Evolutionary conservation across 352 stramenopile genomes (phyloP).

Genomic region (Pythium utonaiense): DNA sequence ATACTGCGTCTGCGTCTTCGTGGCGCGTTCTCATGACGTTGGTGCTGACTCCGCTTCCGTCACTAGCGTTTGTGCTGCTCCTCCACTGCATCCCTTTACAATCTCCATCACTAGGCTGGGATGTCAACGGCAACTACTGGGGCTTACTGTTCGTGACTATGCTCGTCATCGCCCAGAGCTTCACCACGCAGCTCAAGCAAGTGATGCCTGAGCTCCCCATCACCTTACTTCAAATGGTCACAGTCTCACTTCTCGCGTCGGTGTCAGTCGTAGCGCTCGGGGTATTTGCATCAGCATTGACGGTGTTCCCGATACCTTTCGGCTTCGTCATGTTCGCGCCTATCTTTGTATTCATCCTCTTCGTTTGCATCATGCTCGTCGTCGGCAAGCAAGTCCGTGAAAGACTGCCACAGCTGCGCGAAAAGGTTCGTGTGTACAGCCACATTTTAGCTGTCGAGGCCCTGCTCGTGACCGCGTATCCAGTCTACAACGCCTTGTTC

Average conservation of each 20-base stretch:
- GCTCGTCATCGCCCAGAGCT: conserved; percentile 18
- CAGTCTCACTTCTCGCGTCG: conserved; percentile 10
- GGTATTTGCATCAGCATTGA: conserved; percentile 3
- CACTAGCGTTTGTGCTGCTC: conserved; percentile 16
- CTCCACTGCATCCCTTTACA: conserved; percentile 18
- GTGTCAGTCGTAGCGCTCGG: neutral
- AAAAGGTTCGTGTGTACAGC: conserved; percentile 3
- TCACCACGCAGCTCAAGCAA: conserved; percentile 18
- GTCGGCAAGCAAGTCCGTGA: conserved; percentile 7
- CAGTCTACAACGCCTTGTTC: conserved; percentile 24
- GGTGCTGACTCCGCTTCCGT: conserved; percentile 17
- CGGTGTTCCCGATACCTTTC: conserved; percentile 24
- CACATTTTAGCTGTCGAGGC: conserved; percentile 13
- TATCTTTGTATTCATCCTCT: conserved; percentile 4
- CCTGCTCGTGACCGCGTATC: conserved; percentile 16
- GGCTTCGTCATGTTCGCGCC: conserved; percentile 16
- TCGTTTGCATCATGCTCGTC: conserved; percentile 8
- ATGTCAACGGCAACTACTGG: conserved; percentile 13
- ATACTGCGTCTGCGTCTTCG: neutral
- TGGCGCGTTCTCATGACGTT: conserved; percentile 11
- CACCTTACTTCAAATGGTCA: neutral
- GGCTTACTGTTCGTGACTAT: conserved; percentile 1
- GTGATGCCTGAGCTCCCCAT: conserved; percentile 24
- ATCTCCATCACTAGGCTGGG: conserved; percentile 6
- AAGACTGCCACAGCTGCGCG: conserved; percentile 1